Base-by-base conservation (phyloP, 2,329 filamentous ascomycete genomes). In the Aspergillus candidus region DNA sequence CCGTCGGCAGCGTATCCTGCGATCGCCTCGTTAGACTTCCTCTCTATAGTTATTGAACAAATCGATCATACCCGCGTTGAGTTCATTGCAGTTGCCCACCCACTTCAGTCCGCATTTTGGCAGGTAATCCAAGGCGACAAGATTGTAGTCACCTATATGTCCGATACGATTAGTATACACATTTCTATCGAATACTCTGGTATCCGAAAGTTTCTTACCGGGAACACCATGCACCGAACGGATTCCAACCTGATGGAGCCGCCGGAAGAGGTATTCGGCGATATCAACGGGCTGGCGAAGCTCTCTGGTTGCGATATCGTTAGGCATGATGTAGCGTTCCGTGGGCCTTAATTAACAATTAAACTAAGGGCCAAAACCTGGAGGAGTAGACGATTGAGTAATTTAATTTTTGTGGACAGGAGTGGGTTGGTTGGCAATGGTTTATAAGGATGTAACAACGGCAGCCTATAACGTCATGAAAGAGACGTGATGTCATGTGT, bases 1-100 rank as follows among this genome's bases (percentile, higher is more conserved):
- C 85, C 86, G 67, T 89, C 86, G n/a, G 86, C 83, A 22, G 85
- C 84, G 57, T 89, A 89, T 13, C 82, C 83, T 66, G 40, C 6
- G 35, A 6, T 40, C 35, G 13, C 18, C 14, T 18, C 11, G 35
- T 40, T 22, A 46, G 29, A 27, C 15, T 11, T 15, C 12, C 14
- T 27, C 22, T 27, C 3, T 27, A 5, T 10, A 27, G 22, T 10
- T 7, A 5, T 2, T 27, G 7, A 10, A 8, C 8, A 27, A 7
- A 27, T 41, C 29, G 31, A 7, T 29, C 58, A 42, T 65, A 75
- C 74, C 74, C 42, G 76, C 76, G 59, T 80, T 79, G 41, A 82
- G 69, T 60, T 82, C 78, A 60, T 82, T 82, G 60, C 72, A 75
- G 56, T 80, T 82, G 49, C 79, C 79, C 4, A 80, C 75, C 78